Evolutionary conservation across 2,329 filamentous ascomycete genomes (phyloP).

Genomic region (Simplicillium aogashimaense): DNA sequence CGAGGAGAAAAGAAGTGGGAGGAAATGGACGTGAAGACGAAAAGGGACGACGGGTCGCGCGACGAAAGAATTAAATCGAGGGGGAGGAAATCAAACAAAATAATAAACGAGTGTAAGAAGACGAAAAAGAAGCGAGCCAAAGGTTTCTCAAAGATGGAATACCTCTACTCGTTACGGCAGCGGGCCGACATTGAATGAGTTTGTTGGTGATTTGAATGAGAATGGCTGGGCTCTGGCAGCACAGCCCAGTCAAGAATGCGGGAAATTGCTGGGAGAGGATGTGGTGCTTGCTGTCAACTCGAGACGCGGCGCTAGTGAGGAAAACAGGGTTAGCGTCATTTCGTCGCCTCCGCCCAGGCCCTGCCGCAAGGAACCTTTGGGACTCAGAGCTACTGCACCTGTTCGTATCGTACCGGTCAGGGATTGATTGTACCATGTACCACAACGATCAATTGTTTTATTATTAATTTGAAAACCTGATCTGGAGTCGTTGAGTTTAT

Average conservation of each 20-base stretch:
- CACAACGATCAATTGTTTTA: too few species aligned
- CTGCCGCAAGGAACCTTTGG: too few species aligned
- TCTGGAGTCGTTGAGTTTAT: too few species aligned
- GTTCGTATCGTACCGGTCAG: too few species aligned
- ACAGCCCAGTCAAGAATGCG: conserved; percentile 9
- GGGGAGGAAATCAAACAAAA: conserved; percentile 2
- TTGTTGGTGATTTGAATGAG: conserved; percentile 6
- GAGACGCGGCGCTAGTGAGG: conserved; percentile 9
- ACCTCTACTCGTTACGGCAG: conserved; percentile 6
- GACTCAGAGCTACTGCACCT: too few species aligned
- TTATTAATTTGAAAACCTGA: too few species aligned
- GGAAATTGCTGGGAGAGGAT: conserved; percentile 22
- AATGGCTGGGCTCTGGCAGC: conserved; percentile 7
- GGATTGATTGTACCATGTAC: too few species aligned
- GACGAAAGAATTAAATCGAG: neutral
- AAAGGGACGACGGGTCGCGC: neutral
- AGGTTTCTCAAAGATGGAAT: conserved; percentile 7
- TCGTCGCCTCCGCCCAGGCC: too few species aligned
- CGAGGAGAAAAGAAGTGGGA: neutral
- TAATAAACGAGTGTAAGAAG: conserved; percentile 7
- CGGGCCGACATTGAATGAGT: conserved; percentile 6
- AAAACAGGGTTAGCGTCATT: too few species aligned
- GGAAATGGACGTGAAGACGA: neutral
- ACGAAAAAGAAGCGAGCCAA: conserved; percentile 1
- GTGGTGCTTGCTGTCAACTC: conserved; percentile 14